A percentile compares a stretch with the other conserved stretches of the same genome.
Evolutionary conservation across 176 grass and related monocot genomes (phyloP).

Genomic region (Cenchrus americanus): DNA sequence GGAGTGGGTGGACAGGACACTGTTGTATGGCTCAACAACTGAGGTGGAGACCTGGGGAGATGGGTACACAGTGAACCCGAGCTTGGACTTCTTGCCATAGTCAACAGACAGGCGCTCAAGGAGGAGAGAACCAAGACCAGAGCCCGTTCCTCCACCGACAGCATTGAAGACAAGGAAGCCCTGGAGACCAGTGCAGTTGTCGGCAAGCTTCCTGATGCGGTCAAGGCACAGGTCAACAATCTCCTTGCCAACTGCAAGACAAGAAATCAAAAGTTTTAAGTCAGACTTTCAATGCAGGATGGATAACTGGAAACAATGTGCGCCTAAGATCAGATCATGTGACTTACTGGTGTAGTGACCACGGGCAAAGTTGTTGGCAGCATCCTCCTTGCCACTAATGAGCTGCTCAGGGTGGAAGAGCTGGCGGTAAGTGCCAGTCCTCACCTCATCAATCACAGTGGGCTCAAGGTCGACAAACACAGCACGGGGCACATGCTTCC

Average conservation of each 20-base stretch:
- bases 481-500: conserved; percentile 71
- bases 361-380: conserved; percentile 77
- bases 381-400: conserved; percentile 77
- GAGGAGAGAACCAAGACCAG: conserved; percentile 60
- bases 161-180: conserved; percentile 65
- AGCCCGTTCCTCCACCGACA: conserved; percentile 62
- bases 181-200: conserved; percentile 65
- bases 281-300: background rate
- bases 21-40: conserved; percentile 70
- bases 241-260: conserved; percentile 54
- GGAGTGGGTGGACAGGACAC: conserved; percentile 64
- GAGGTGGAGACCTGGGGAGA: conserved; percentile 71
- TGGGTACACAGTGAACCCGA: conserved; percentile 63
- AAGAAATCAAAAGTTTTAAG: background rate
- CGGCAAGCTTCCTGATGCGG: conserved; percentile 63
- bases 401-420: conserved; percentile 81
- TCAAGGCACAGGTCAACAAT: conserved; percentile 69
- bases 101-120: conserved; percentile 61
- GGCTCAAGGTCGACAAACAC: conserved; percentile 73
- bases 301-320: background rate
- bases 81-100: conserved; percentile 69
- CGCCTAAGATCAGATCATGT: accelerated
- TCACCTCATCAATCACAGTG: conserved; percentile 71
- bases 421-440: conserved; percentile 65
- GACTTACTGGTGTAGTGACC: conserved; percentile 77